These are phyloP conservation scores for Kwoniella mangroviensis DNA, from an alignment of 768 basidiomycete species.

Conservation along the genomic window DNA sequence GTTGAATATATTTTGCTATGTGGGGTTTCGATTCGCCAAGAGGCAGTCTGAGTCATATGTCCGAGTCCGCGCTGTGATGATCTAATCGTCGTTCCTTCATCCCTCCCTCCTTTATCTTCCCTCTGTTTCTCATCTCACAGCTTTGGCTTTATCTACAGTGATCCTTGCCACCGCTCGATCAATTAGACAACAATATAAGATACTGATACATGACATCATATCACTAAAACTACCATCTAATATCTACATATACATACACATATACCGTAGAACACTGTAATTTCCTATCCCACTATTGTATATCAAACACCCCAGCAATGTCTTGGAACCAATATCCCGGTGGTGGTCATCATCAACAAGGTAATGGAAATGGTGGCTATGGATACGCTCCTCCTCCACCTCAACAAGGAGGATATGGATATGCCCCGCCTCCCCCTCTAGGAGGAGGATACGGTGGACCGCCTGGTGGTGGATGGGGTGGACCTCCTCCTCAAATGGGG, in stretches of 20 bases:
- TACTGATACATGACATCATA: neutral
- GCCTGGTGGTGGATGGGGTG: conserved; percentile 8
- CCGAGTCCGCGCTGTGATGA: neutral
- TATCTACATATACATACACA: neutral
- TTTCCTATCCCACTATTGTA: neutral
- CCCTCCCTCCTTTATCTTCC: neutral
- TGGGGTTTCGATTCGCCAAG: neutral
- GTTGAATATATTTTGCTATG: neutral
- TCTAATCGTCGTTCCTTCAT: neutral
- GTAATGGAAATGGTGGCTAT: conserved; percentile 16
- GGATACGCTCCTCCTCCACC: conserved; percentile 33
- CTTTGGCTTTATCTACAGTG: no score
- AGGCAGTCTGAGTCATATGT: neutral
- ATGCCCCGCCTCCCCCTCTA: conserved; percentile 35
- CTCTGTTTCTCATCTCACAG: neutral
- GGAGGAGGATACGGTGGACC: conserved; percentile 19
- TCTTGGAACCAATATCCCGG: conserved; percentile 54
- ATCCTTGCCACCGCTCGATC: neutral
- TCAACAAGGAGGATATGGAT: conserved; percentile 22
- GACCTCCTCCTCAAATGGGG: conserved; percentile 28
- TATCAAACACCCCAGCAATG: conserved; percentile 19
- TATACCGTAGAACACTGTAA: neutral
- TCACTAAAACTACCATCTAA: neutral
- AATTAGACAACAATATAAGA: neutral
- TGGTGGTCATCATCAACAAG: conserved; percentile 41